Percentiles rank a stretch among this genome's conserved stretches.
These are phyloP conservation scores for Syzygium grande DNA, from an alignment of 345 rosid species.

Conservation along the genomic window DNA sequence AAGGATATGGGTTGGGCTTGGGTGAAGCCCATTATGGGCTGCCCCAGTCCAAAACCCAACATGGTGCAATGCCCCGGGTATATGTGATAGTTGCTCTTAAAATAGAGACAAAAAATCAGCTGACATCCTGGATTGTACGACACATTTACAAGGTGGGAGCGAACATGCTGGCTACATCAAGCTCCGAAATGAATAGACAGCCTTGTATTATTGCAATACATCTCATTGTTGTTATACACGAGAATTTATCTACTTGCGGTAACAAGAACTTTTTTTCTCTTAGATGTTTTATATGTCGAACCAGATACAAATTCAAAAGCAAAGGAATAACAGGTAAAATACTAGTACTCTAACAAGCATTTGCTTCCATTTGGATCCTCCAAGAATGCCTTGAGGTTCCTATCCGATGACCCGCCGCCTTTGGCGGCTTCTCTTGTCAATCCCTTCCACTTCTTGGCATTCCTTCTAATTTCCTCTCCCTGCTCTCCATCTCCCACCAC, in stretches of 20 bases:
- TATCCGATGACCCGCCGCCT: conserved; percentile 47
- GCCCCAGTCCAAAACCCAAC: no score
- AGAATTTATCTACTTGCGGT: neutral
- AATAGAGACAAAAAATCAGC: neutral
- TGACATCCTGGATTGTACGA: neutral
- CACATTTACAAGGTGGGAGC: neutral
- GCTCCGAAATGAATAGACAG: neutral
- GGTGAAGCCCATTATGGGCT: no score
- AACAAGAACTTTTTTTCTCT: neutral
- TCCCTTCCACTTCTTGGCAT: conserved; percentile 42
- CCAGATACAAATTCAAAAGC: neutral
- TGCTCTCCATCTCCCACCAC: conserved; percentile 35
- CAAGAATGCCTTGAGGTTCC: conserved; percentile 24
- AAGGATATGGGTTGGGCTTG: no score
- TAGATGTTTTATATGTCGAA: neutral
- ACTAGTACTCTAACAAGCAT: neutral
- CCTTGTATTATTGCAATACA: neutral
- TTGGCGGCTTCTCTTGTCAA: conserved; percentile 31
- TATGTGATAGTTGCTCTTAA: neutral
- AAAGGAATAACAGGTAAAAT: neutral
- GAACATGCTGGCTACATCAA: neutral
- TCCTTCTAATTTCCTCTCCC: conserved; percentile 25
- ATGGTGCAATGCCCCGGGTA: neutral
- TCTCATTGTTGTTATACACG: neutral
- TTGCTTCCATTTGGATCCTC: neutral